Conservation (phyloP, 768 basidiomycete genomes). For the Podaxis pistillaris region DNA sequence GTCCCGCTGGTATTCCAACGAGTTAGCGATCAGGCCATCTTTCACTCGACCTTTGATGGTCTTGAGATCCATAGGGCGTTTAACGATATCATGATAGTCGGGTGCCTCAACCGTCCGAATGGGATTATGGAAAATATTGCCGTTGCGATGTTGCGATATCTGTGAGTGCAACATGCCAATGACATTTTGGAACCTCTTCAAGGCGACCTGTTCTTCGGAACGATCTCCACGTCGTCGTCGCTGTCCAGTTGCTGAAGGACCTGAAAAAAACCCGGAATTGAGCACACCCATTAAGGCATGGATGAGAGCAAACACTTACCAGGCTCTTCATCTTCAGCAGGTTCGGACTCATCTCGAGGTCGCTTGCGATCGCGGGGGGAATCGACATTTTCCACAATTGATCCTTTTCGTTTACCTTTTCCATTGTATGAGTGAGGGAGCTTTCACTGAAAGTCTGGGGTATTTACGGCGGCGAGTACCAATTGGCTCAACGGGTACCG, state of each 20-base stretch:
- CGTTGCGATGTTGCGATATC: constrained; percentile 83
- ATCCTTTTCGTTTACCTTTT: constrained; percentile 66
- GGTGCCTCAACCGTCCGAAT: constrained; percentile 87
- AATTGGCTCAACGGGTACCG: constrained; percentile 22
- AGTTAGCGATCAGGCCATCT: constrained; percentile 77
- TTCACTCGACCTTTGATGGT: constrained; percentile 86
- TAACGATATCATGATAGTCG: constrained; percentile 90
- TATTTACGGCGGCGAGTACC: constrained; percentile 30
- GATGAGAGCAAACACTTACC: constrained; percentile 27
- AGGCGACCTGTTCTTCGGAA: constrained; percentile 51
- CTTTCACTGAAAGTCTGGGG: constrained; percentile 10
- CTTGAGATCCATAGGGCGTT: constrained; percentile 94
- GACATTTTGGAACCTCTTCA: constrained; percentile 78
- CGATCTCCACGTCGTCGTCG: constrained; percentile 24
- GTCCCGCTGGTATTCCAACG: constrained; percentile 87
- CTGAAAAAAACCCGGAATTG: background rate
- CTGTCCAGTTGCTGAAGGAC: constrained; percentile 9
- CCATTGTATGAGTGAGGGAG: background rate
- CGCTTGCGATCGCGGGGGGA: constrained; percentile 55
- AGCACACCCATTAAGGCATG: constrained; percentile 13
- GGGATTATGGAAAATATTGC: constrained; percentile 88
- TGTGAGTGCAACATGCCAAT: constrained; percentile 79
- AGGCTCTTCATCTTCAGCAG: constrained; percentile 63
- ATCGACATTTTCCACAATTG: constrained; percentile 47
- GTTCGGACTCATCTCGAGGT: constrained; percentile 65